These are phyloP conservation scores for Orbilia javanica DNA, from an alignment of 2,329 filamentous ascomycete species.

Conservation along the genomic window DNA sequence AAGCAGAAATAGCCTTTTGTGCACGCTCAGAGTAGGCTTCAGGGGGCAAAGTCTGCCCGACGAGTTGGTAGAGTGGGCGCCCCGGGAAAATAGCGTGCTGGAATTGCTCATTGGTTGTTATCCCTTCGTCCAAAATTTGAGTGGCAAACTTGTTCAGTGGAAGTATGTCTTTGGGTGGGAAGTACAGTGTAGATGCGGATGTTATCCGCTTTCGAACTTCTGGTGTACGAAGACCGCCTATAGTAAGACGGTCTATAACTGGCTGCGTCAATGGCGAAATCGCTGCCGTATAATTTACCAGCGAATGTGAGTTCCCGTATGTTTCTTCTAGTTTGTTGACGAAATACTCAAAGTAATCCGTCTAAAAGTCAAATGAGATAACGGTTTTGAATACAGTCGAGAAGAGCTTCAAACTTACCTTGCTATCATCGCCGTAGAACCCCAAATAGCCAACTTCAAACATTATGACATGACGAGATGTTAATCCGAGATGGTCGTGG, in stretches of 20 bases:
- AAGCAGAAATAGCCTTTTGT: neutral
- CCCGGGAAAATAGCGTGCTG: conserved; percentile 13
- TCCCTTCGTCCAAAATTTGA: neutral
- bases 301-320: conserved; percentile 9
- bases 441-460: conserved; percentile 24
- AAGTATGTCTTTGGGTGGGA: conserved; percentile 26
- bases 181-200: conserved; percentile 29
- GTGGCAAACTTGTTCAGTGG: conserved; percentile 21
- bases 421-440: conserved; percentile 17
- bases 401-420: neutral
- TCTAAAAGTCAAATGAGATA: neutral
- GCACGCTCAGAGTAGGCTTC: conserved; percentile 21
- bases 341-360: conserved; percentile 16
- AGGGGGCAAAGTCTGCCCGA: neutral
- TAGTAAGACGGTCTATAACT: neutral
- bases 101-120: conserved; percentile 12
- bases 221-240: neutral
- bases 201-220: conserved; percentile 27
- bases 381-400: neutral
- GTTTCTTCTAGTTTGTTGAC: neutral
- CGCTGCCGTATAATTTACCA: conserved; percentile 31
- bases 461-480: conserved; percentile 30
- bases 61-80: conserved; percentile 18
- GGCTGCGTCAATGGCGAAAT: conserved; percentile 16
- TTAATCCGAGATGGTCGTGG: conserved; percentile 18